These are phyloP conservation scores for Phaseolus lunatus DNA, from an alignment of 306 rosid genomes.

Conservation along the genomic window DNA sequence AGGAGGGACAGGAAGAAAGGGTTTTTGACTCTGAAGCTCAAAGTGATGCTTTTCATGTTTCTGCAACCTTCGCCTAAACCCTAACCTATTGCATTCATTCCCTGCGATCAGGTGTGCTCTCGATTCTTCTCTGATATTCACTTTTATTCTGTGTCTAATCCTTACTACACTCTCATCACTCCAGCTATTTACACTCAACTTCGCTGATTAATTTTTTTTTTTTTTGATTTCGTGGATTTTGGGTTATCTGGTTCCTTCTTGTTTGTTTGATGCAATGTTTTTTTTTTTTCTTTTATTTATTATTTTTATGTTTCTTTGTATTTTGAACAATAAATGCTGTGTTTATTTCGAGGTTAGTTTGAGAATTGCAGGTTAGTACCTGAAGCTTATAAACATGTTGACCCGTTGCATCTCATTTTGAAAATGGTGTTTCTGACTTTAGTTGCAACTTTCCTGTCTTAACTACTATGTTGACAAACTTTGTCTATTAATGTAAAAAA, in stretches of 20 bases:
- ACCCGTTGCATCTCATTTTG: constrained; percentile 13
- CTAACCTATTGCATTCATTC: constrained; percentile 41
- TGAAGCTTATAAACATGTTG: constrained; percentile 1
- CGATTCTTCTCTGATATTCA: background rate
- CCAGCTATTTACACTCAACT: background rate
- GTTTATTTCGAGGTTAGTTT: constrained; percentile 32
- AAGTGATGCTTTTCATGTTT: background rate
- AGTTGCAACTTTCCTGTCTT: background rate
- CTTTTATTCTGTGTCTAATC: background rate
- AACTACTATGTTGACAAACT: background rate
- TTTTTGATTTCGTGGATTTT: background rate
- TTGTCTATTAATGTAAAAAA: background rate
- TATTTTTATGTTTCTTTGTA: too few species aligned
- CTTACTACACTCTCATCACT: background rate
- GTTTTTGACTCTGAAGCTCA: constrained; percentile 42
- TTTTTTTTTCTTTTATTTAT: background rate
- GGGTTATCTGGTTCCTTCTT: background rate
- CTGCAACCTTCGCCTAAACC: constrained; percentile 30
- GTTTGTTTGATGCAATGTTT: background rate
- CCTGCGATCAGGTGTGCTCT: constrained; percentile 43
- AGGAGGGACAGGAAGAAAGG: constrained; percentile 11
- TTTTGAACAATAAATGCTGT: constrained; percentile 21
- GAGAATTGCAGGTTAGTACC: constrained; percentile 20
- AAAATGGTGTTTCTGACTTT: constrained; percentile 1
- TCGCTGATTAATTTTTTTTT: background rate